Evolutionary conservation across 345 rosid species (phyloP).

Genomic region (Toxicodendron radicans): DNA sequence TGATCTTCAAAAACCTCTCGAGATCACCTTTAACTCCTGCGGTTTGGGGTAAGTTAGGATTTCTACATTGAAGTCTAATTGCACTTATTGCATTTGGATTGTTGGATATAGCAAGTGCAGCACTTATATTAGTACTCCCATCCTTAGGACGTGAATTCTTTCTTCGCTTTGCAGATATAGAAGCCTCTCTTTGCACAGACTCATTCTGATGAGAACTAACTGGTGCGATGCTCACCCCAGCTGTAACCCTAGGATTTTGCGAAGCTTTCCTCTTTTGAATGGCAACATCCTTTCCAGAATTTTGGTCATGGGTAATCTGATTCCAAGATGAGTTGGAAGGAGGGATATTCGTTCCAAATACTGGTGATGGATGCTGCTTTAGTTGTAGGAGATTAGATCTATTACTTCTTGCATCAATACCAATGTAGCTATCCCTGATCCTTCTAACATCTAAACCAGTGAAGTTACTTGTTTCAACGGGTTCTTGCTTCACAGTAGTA

Average conservation of each 20-base stretch:
- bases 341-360: background rate
- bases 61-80: background rate
- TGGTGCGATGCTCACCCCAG: constrained; percentile 6
- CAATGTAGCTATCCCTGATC: background rate
- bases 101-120: constrained; percentile 6
- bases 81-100: background rate
- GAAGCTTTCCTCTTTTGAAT: constrained; percentile 20
- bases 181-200: constrained; percentile 18
- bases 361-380: constrained; percentile 9
- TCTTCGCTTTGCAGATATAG: constrained; percentile 17
- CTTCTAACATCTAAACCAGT: background rate
- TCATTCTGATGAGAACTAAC: background rate
- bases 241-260: constrained; percentile 18
- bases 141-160: constrained; percentile 8
- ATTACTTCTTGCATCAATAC: constrained; percentile 6
- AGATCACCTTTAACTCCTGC: constrained; percentile 9
- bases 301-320: constrained; percentile 10
- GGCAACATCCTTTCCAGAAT: constrained; percentile 9
- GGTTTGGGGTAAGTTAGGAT: background rate
- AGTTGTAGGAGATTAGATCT: constrained; percentile 13
- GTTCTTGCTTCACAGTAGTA: constrained; percentile 16
- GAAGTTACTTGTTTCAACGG: constrained; percentile 13
- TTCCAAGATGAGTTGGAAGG: background rate
- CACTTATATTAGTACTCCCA: constrained; percentile 3
- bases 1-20: constrained; percentile 28